Conservation (phyloP, 345 rosid species). For the Bruguiera sexangula region DNA sequence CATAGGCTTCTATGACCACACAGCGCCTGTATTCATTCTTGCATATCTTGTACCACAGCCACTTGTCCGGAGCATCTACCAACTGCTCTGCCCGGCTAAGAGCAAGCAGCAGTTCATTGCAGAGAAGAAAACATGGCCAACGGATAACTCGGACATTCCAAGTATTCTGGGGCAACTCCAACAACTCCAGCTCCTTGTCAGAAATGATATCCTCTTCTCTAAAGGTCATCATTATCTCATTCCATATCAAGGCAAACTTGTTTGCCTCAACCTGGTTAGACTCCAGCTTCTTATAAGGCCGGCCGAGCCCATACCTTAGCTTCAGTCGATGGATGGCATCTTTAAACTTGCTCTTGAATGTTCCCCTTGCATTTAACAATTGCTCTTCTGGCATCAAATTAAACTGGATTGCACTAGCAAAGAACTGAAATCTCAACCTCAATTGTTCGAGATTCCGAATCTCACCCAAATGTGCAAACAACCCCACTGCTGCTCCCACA, state of each 20-base stretch:
- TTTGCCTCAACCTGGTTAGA: constrained; percentile 91
- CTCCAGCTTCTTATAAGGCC: constrained; percentile 88
- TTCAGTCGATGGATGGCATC: constrained; percentile 83
- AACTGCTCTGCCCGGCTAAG: constrained; percentile 91
- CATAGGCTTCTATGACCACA: constrained; percentile 87
- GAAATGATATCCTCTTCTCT: constrained; percentile 97
- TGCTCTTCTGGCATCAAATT: no score
- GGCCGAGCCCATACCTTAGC: constrained; percentile 90
- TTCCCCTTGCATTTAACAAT: no score
- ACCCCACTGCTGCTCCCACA: no score
- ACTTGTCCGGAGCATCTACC: constrained; percentile 89
- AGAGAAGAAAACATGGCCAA: constrained; percentile 93
- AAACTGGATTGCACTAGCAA: no score
- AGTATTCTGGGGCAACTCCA: constrained; percentile 81
- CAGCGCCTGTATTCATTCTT: constrained; percentile 93
- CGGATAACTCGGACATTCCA: constrained; percentile 87
- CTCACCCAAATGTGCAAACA: no score
- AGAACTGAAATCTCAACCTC: no score
- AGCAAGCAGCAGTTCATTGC: constrained; percentile 94
- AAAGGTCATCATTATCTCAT: constrained; percentile 75
- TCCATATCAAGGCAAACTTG: no score
- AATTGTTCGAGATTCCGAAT: no score
- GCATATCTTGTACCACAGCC: constrained; percentile 92
- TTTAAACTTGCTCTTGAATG: constrained; percentile 68
- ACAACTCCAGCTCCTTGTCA: constrained; percentile 80